phyloP scores from a whole-genome alignment of 352 stramenopile genomes.

The Globisporangium solare region DNA sequence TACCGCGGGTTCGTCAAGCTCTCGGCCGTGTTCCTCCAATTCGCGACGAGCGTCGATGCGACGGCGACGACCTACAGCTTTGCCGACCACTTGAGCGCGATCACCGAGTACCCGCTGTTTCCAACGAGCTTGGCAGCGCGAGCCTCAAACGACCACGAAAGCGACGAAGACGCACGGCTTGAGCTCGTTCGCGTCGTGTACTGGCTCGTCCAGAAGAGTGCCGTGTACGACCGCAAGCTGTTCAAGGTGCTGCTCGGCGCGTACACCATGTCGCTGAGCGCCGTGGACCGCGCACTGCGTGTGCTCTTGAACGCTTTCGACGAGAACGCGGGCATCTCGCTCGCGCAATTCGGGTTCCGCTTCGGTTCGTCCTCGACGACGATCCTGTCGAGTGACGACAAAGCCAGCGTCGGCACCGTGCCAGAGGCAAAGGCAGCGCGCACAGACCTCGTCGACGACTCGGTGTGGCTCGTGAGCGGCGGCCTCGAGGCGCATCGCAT shows the following conservation, averaged over 20 bases:
- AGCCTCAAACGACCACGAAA: not conserved
- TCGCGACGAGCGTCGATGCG: conserved; percentile 17
- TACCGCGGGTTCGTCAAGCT: conserved; percentile 35
- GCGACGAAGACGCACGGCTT: conserved; percentile 18
- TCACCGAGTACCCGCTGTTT: conserved; percentile 31
- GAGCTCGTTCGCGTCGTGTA: conserved; percentile 37
- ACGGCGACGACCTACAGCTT: conserved; percentile 26
- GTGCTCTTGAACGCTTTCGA: conserved; percentile 58
- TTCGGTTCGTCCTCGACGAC: conserved; percentile 51
- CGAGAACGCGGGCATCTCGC: conserved; percentile 24
- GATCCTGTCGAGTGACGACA: conserved; percentile 19
- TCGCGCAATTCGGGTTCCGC: conserved; percentile 57
- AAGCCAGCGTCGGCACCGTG: not conserved
- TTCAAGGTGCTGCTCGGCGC: conserved; percentile 54
- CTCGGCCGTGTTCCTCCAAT: conserved; percentile 26
- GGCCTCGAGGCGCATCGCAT: conserved; percentile 61
- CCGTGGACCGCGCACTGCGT: conserved; percentile 50
- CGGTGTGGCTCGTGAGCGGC: conserved; percentile 56
- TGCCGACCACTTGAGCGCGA: conserved; percentile 23
- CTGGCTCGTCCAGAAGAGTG: conserved; percentile 31
- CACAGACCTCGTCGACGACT: conserved; percentile 57
- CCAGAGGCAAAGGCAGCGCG: conserved; percentile 5
- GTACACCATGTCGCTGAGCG: conserved; percentile 69
- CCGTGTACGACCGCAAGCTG: conserved; percentile 40
- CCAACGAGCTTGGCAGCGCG: conserved; percentile 18